phyloP scores from a whole-genome alignment of 208 protist species.

The Leishmania major region DNA sequence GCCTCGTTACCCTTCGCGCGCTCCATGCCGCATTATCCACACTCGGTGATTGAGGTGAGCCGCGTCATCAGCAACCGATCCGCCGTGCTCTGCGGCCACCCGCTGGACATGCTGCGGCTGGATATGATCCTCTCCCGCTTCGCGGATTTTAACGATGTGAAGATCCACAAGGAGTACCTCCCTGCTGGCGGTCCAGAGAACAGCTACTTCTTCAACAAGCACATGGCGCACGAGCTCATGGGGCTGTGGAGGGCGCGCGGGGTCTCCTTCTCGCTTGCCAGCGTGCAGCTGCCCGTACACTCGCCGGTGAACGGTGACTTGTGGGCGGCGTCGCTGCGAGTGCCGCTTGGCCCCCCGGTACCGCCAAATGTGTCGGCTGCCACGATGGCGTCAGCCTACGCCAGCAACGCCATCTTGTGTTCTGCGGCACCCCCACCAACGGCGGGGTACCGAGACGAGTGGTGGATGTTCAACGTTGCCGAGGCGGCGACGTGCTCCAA shows the following conservation, averaged over 20 bases:
- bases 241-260: conserved; percentile 51
- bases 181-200: conserved; percentile 60
- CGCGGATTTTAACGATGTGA: conserved; percentile 59
- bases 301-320: conserved; percentile 72
- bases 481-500: conserved; percentile 53
- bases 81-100: conserved; percentile 75
- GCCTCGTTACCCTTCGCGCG: neutral
- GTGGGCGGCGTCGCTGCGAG: conserved; percentile 29
- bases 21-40: conserved; percentile 28
- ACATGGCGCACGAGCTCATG: conserved; percentile 56
- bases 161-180: conserved; percentile 78
- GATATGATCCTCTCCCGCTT: conserved; percentile 63
- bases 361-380: conserved; percentile 1
- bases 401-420: conserved; percentile 2
- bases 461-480: conserved; percentile 52
- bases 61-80: conserved; percentile 72
- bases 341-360: neutral
- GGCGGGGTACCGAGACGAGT: conserved; percentile 12
- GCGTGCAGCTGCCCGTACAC: conserved; percentile 59
- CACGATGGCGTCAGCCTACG: neutral
- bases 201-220: conserved; percentile 65
- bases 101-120: conserved; percentile 68
- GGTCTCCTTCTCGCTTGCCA: conserved; percentile 43
- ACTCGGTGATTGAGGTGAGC: conserved; percentile 65
- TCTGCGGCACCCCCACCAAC: neutral